A percentile compares a stretch with the other conserved stretches of the same genome.
phyloP scores from a whole-genome alignment of 2,329 filamentous ascomycete genomes.

The Berkeleyomyces rouxiae region DNA sequence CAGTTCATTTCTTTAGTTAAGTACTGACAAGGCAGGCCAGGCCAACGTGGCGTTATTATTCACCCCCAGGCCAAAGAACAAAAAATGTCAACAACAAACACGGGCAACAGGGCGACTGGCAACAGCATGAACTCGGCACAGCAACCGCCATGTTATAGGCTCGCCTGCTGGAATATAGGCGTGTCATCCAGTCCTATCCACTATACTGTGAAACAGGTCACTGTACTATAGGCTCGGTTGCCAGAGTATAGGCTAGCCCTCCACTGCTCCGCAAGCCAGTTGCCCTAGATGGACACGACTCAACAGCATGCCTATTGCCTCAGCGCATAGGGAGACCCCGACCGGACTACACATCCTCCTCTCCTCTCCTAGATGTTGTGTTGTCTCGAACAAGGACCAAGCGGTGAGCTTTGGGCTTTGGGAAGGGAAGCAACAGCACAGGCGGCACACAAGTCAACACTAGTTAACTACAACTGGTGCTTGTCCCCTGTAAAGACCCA shows the following conservation, averaged over 20 bases:
- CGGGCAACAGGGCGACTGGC: not conserved
- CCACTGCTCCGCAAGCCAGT: too few species aligned
- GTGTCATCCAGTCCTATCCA: not conserved
- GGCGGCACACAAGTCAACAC: not conserved
- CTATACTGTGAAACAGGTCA: not conserved
- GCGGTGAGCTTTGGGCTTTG: not conserved
- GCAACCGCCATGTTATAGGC: not conserved
- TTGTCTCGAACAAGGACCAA: not conserved
- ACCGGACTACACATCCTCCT: too few species aligned
- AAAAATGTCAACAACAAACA: not conserved
- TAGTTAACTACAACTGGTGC: too few species aligned
- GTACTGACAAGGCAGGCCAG: not conserved
- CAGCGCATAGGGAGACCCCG: too few species aligned
- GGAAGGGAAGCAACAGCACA: not conserved
- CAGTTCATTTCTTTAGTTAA: not conserved
- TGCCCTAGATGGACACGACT: too few species aligned
- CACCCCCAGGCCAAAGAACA: constrained; percentile 3
- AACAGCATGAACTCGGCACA: not conserved
- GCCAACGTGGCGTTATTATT: constrained; percentile 13
- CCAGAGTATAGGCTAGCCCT: not conserved
- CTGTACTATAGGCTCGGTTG: too few species aligned
- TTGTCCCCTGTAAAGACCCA: not conserved
- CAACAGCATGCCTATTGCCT: too few species aligned
- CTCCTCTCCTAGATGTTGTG: not conserved
- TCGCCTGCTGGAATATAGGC: not conserved